Percentiles rank a stretch among this genome's conserved stretches.
Conservation (phyloP, 305 asterid species). For the Solanum hybrid region DNA sequence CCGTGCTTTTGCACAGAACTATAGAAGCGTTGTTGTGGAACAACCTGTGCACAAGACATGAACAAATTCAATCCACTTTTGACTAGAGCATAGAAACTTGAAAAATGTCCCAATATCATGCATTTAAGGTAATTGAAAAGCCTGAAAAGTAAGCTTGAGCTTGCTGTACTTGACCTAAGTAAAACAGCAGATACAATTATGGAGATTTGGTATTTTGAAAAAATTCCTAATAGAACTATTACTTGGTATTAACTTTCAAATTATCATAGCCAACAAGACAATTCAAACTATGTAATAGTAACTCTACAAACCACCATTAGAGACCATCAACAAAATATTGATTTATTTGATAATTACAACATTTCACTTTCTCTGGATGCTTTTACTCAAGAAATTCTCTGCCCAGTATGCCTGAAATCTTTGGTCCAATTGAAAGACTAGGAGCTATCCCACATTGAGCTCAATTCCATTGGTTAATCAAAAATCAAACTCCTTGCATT, state of each 20-base stretch:
- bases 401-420: not conserved
- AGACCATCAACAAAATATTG: not conserved
- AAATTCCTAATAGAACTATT: not conserved
- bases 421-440: not conserved
- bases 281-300: not conserved
- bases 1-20: constrained; percentile 56
- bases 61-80: not conserved
- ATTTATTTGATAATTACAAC: not conserved
- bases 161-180: not conserved
- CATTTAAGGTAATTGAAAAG: not conserved
- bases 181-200: not conserved
- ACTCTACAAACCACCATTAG: not conserved
- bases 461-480: not conserved
- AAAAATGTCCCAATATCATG: not conserved
- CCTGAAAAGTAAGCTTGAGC: not conserved
- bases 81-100: not conserved
- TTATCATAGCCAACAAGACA: not conserved
- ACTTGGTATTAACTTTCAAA: not conserved
- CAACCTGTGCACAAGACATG: constrained; percentile 35
- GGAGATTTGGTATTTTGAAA: not conserved
- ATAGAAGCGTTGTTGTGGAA: constrained; percentile 60
- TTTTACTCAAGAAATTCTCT: not conserved
- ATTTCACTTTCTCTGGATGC: not conserved
- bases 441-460: not conserved
- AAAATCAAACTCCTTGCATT: not conserved